These are phyloP conservation scores for Debaryomyces udenii DNA, from an alignment of 1,139 yeast species.

Conservation along the genomic window DNA sequence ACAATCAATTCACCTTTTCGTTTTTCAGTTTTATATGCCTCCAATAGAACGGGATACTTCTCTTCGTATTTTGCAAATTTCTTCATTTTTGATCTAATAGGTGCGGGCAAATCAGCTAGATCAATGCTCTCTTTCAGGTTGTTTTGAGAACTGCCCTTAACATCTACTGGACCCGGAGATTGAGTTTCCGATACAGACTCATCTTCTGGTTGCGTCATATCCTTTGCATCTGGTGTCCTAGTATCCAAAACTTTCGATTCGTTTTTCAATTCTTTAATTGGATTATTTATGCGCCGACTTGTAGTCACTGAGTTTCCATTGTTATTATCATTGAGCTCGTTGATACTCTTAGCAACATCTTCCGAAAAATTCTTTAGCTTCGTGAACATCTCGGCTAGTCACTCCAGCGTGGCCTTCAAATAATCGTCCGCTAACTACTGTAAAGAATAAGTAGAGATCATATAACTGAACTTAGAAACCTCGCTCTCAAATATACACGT, in stretches of 20 bases:
- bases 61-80: constrained; percentile 88
- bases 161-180: constrained; percentile 4
- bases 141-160: background rate
- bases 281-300: constrained; percentile 24
- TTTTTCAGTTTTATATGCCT: constrained; percentile 85
- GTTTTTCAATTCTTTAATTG: constrained; percentile 36
- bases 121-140: constrained; percentile 27
- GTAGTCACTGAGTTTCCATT: constrained; percentile 13
- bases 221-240: constrained; percentile 48
- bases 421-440: too few relatives aligned
- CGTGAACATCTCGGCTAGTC: constrained; percentile 28
- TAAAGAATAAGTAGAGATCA: too few relatives aligned
- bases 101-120: constrained; percentile 51
- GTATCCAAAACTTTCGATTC: constrained; percentile 36
- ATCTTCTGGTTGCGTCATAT: constrained; percentile 51
- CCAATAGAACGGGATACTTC: constrained; percentile 78
- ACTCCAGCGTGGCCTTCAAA: background rate
- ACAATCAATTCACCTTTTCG: constrained; percentile 63
- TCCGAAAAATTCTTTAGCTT: constrained; percentile 61
- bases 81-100: constrained; percentile 61
- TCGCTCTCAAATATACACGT: too few relatives aligned
- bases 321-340: constrained; percentile 30
- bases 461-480: too few relatives aligned
- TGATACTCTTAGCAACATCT: constrained; percentile 50
- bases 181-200: constrained; percentile 20